Base-by-base conservation (phyloP, 139 green algal species). In the Chlamydomonas sphaeroides region DNA sequence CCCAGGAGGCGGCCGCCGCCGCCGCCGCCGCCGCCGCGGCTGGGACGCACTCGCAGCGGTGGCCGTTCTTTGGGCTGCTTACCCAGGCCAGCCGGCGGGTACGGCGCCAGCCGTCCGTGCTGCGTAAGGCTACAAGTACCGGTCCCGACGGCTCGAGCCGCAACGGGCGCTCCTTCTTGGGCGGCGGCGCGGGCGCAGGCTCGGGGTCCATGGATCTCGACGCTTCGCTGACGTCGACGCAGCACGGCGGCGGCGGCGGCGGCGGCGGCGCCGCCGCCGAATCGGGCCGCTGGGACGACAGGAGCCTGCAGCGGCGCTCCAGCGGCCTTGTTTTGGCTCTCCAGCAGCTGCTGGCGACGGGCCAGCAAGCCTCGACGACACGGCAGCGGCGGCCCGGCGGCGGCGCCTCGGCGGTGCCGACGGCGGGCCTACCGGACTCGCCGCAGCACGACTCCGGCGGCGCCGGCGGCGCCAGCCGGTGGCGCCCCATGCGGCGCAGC, bases 1-100 rank as follows among this genome's bases (percentile, higher is more conserved):
- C n/a, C n/a, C n/a, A n/a, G n/a, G n/a, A n/a, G n/a, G 68, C 33
- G 1, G 42, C 45, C 3, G 4, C 20, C 8, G 45, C 45, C 45
- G 45, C 45, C 45, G 45, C 68, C 42, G 68, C 68, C 42, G 32
- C 68, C 26, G 68, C 68, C 14, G 67, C 57, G 41, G 67, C 67
- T 2, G 68, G 42, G 48, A 30, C 59, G 67, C 67, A 59, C 1
- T 71, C 65, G 18, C 62, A 68, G 62, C 62, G 30, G 33, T 25
- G 62, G 30, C n/a, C 11, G 38, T 41, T 36, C 28, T n/a, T 68
- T 68, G 62, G 25, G 33, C n/a, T n/a, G n/a, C n/a, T n/a, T n/a
- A n/a, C n/a, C n/a, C n/a, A n/a, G n/a, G n/a, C n/a, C n/a, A n/a
- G n/a, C n/a, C n/a, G n/a, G n/a, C n/a, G n/a, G n/a, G n/a, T n/a